A percentile compares a stretch with the other conserved stretches of the same genome.
phyloP scores from a whole-genome alignment of 2,329 filamentous ascomycete species.

The Venturia oleaginea region DNA sequence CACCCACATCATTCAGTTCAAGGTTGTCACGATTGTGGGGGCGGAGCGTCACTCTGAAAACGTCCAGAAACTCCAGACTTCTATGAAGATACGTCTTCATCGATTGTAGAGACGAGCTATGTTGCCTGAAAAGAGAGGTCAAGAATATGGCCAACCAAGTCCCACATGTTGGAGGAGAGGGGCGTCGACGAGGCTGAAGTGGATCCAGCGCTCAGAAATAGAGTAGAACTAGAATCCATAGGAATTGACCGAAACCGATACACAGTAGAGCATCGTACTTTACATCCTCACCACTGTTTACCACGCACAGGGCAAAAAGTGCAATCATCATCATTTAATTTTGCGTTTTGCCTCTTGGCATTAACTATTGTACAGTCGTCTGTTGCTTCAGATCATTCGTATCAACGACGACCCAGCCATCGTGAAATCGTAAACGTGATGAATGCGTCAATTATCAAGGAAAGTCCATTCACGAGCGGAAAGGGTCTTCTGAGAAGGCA shows the following conservation, averaged over 20 bases:
- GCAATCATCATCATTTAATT: neutral
- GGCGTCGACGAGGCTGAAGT: neutral
- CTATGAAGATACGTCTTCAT: no score
- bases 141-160: no score
- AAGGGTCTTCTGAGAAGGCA: neutral
- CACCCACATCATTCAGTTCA: no score
- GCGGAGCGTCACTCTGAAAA: no score
- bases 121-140: no score
- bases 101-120: no score
- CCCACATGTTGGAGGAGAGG: neutral
- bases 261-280: neutral
- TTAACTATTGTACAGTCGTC: slow-evolving; percentile 1
- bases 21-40: neutral
- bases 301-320: neutral
- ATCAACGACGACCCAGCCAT: neutral
- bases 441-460: neutral
- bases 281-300: neutral
- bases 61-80: no score
- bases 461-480: neutral
- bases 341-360: slow-evolving; percentile 3
- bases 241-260: neutral
- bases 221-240: neutral
- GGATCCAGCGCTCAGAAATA: neutral
- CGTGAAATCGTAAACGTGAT: neutral
- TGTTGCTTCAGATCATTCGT: neutral